A percentile compares a stretch with the other conserved stretches of the same genome.
These are phyloP conservation scores for Eimeria sp. DNA, from an alignment of 169 alveolate genomes.

Conservation along the genomic window DNA sequence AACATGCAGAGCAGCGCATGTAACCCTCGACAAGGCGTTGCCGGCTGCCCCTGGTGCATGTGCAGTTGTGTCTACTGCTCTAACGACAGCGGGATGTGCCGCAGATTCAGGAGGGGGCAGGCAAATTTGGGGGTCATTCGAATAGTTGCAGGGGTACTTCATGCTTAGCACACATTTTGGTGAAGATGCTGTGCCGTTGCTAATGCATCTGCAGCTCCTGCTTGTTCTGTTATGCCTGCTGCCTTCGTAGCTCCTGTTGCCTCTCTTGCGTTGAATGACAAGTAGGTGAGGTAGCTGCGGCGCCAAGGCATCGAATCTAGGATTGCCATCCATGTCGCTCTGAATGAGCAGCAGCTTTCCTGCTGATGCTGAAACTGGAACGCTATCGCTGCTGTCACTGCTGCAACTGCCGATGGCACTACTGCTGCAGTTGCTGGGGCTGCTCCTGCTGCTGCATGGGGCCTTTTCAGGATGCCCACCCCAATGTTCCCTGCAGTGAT, in stretches of 20 bases:
- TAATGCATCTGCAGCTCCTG: not conserved
- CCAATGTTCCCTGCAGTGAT: not conserved
- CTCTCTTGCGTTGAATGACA: slow-evolving; percentile 1
- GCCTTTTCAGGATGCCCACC: not conserved
- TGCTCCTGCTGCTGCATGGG: not conserved
- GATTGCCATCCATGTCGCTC: not conserved
- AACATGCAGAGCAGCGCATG: not conserved
- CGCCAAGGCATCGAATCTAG: not conserved
- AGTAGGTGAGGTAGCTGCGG: slow-evolving; percentile 18
- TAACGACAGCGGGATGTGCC: not conserved
- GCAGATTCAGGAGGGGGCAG: not conserved
- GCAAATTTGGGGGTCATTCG: not conserved
- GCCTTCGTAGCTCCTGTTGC: not conserved
- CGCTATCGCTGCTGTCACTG: not conserved
- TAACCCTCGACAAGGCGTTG: not conserved
- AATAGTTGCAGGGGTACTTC: not conserved
- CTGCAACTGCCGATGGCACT: not conserved
- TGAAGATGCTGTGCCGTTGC: not conserved
- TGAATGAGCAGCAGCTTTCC: not conserved
- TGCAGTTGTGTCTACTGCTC: slow-evolving; percentile 8
- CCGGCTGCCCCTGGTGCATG: slow-evolving; percentile 14
- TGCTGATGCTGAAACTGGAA: not conserved
- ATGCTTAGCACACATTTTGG: not conserved
- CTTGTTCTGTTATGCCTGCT: not conserved
- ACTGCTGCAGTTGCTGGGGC: not conserved